Evolutionary conservation across 495 filamentous ascomycete genomes (phyloP).

Genomic region (Articulospora tetracladia): DNA sequence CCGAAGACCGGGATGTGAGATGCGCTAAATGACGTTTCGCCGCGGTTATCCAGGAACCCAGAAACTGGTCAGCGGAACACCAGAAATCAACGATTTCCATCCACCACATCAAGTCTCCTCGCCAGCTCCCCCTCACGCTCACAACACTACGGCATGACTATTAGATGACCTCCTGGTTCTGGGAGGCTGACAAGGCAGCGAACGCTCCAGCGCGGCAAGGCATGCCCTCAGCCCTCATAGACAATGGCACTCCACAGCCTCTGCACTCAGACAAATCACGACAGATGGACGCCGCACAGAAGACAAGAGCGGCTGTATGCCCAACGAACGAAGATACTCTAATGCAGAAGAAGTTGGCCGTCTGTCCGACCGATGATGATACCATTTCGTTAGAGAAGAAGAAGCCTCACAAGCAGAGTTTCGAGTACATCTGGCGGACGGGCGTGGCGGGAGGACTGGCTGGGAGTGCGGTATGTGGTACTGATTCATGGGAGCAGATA

Average conservation of each 20-base stretch:
- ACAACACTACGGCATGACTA: conserved; percentile 7
- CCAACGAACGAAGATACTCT: background rate
- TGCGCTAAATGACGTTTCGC: conserved; percentile 22
- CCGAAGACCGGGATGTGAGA: conserved; percentile 16
- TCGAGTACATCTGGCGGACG: conserved; percentile 77
- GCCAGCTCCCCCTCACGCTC: background rate
- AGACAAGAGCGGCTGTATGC: background rate
- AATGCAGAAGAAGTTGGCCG: conserved; percentile 17
- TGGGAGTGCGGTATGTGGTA: conserved; percentile 70
- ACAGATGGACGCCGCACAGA: conserved; percentile 24
- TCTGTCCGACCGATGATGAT: conserved; percentile 26
- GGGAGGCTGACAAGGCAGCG: background rate
- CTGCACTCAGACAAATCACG: conserved; percentile 39
- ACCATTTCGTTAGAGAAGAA: conserved; percentile 28
- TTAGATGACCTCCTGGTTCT: background rate
- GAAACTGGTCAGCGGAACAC: background rate
- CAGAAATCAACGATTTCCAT: background rate
- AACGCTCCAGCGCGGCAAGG: conserved; percentile 21
- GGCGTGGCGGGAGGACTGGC: conserved; percentile 85
- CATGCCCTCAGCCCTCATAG: conserved; percentile 46
- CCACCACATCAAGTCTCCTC: background rate
- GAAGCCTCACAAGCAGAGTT: conserved; percentile 62
- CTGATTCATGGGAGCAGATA: background rate
- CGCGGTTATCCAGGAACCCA: conserved; percentile 8
- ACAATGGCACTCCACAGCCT: conserved; percentile 37